Percentiles rank a stretch among this genome's conserved stretches.
phyloP scores from a whole-genome alignment of 805 yeast species.

The Cyberlindnera mississippiensis region DNA sequence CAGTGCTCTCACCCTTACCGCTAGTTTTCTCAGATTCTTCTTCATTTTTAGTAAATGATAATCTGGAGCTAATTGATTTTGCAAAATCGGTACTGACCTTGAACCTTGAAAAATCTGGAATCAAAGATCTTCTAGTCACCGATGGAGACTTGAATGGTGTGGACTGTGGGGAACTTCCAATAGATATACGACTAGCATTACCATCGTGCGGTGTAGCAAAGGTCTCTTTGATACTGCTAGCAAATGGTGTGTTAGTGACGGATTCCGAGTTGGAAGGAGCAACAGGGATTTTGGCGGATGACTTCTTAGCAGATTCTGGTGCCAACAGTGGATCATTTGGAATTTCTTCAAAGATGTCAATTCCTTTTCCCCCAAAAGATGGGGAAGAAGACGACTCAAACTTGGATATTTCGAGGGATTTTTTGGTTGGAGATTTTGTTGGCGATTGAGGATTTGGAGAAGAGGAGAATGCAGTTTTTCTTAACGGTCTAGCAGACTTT shows the following conservation, averaged over 20 bases:
- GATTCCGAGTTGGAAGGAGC: too few species aligned
- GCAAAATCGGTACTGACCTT: constrained; percentile 35
- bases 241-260: background rate
- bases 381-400: constrained; percentile 23
- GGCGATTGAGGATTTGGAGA: constrained; percentile 20
- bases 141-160: constrained; percentile 13
- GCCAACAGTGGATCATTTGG: background rate
- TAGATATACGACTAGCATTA: constrained; percentile 8
- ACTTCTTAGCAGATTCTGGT: background rate
- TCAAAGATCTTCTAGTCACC: constrained; percentile 23
- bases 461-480: constrained; percentile 30
- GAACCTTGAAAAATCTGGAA: constrained; percentile 32
- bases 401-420: constrained; percentile 23
- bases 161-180: constrained; percentile 10
- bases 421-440: constrained; percentile 23
- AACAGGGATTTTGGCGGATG: background rate
- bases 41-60: background rate
- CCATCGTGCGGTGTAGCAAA: constrained; percentile 17
- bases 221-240: background rate
- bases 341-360: constrained; percentile 12
- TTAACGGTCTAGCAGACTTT: constrained; percentile 9
- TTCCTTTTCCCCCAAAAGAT: background rate
- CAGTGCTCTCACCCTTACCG: background rate
- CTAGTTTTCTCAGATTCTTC: background rate
- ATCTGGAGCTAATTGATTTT: constrained; percentile 20